phyloP scores from a whole-genome alignment of 495 filamentous ascomycete species.

The Xylaria nigripes region DNA sequence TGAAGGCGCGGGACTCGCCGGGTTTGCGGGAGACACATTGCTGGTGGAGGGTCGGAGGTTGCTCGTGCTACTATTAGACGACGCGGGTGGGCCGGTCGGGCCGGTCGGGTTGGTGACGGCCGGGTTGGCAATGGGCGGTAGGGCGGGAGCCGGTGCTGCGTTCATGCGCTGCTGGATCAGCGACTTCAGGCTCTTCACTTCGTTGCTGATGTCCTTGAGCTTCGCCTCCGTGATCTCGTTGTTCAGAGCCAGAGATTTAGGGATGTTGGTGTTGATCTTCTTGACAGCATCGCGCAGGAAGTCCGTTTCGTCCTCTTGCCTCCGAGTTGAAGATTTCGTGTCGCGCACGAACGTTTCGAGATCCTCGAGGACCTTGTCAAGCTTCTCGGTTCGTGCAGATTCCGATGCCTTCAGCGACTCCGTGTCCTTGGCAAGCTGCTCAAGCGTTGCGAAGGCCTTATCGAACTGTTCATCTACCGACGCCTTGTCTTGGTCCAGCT shows the following conservation, averaged over 20 bases:
- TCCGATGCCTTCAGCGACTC: constrained; percentile 78
- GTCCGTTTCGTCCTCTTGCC: constrained; percentile 77
- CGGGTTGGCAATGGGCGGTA: constrained; percentile 18
- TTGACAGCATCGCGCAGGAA: constrained; percentile 81
- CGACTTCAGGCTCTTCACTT: constrained; percentile 87
- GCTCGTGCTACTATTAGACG: neutral
- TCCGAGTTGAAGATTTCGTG: constrained; percentile 66
- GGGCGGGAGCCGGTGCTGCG: constrained; percentile 24
- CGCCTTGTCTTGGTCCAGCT: constrained; percentile 86
- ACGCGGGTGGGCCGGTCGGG: neutral
- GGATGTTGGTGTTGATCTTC: constrained; percentile 71
- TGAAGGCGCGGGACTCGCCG: constrained; percentile 24
- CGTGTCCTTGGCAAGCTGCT: constrained; percentile 86
- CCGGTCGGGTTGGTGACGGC: neutral
- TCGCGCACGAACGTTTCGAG: constrained; percentile 75
- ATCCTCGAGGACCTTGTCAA: constrained; percentile 75
- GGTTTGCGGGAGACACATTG: constrained; percentile 21
- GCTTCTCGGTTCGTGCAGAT: constrained; percentile 68
- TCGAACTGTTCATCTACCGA: constrained; percentile 86
- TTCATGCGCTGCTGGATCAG: constrained; percentile 75
- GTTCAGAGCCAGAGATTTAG: constrained; percentile 77
- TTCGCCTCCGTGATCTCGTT: constrained; percentile 73
- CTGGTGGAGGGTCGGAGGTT: constrained; percentile 27
- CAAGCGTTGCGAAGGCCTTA: constrained; percentile 81
- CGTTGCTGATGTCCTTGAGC: constrained; percentile 74